Evolutionary conservation across 2,329 filamentous ascomycete species (phyloP).

Genomic region (Periconia digitata): DNA sequence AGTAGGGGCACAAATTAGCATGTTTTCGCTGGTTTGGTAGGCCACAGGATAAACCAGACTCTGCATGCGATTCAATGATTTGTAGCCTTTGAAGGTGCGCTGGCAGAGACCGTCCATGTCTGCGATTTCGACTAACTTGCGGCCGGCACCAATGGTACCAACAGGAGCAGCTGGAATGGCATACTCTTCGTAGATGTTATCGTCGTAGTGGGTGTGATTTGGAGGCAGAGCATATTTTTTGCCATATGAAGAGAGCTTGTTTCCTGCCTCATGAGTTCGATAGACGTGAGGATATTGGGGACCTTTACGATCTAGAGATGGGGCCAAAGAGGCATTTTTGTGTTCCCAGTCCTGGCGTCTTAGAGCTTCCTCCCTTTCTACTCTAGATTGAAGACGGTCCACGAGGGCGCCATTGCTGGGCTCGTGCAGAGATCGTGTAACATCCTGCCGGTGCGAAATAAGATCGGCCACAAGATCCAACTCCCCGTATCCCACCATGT

Average conservation of each 20-base stretch:
- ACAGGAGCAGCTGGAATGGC: conserved; percentile 80
- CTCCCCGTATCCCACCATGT: conserved; percentile 90
- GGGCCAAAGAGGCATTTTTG: conserved; percentile 72
- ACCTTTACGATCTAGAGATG: conserved; percentile 69
- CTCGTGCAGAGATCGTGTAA: conserved; percentile 47
- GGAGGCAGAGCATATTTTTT: conserved; percentile 79
- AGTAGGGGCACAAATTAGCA: conserved; percentile 97
- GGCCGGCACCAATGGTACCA: conserved; percentile 70
- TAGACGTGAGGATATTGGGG: conserved; percentile 93
- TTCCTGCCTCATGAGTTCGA: conserved; percentile 78
- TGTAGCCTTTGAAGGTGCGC: conserved; percentile 93
- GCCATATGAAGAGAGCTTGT: conserved; percentile 77
- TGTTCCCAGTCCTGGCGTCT: conserved; percentile 77
- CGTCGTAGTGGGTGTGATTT: conserved; percentile 71
- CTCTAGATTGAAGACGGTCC: conserved; percentile 67
- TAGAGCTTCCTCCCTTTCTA: conserved; percentile 78
- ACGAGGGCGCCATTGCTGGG: conserved; percentile 49
- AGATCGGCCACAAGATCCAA: conserved; percentile 90
- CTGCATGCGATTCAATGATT: conserved; percentile 94
- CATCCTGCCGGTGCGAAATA: conserved; percentile 72
- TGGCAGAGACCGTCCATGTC: conserved; percentile 87
- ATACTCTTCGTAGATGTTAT: conserved; percentile 86
- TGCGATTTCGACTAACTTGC: conserved; percentile 74
- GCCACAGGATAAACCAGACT: conserved; percentile 93
- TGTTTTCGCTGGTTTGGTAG: conserved; percentile 95